phyloP scores from a whole-genome alignment of 1,284 basidiomycete genomes.

The Pascua sp. region DNA sequence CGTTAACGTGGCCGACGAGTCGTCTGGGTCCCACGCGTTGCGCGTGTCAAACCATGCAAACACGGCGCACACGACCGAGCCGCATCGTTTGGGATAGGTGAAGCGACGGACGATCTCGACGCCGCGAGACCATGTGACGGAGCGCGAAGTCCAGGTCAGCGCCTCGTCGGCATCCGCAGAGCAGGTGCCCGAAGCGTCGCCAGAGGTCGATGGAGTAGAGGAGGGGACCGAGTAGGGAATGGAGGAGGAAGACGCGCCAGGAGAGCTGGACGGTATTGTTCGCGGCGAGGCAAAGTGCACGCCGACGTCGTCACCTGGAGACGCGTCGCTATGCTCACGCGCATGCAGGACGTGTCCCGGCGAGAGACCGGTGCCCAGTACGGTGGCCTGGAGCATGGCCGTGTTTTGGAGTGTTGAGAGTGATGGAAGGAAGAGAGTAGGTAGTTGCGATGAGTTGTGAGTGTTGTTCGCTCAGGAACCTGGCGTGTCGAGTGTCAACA shows the following conservation, averaged over 20 bases:
- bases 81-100: constrained; percentile 66
- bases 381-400: constrained; percentile 20
- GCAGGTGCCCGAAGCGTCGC: neutral
- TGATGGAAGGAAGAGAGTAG: no score
- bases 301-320: neutral
- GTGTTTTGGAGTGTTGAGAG: neutral
- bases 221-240: constrained; percentile 5
- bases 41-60: constrained; percentile 52
- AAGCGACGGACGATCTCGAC: constrained; percentile 69
- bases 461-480: no score
- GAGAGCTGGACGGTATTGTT: neutral
- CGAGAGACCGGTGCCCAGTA: constrained; percentile 29
- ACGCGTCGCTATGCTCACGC: neutral
- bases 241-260: neutral
- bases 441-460: no score
- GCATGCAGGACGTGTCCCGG: constrained; percentile 27
- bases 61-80: constrained; percentile 70
- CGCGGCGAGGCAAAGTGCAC: neutral
- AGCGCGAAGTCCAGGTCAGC: constrained; percentile 67
- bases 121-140: constrained; percentile 66
- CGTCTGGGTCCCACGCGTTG: no score
- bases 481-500: no score
- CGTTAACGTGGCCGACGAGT: no score
- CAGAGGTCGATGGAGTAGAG: neutral
- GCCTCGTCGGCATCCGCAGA: constrained; percentile 48